Conservation (phyloP, 2,329 filamentous ascomycete genomes). For the Penicillium sp. region DNA sequence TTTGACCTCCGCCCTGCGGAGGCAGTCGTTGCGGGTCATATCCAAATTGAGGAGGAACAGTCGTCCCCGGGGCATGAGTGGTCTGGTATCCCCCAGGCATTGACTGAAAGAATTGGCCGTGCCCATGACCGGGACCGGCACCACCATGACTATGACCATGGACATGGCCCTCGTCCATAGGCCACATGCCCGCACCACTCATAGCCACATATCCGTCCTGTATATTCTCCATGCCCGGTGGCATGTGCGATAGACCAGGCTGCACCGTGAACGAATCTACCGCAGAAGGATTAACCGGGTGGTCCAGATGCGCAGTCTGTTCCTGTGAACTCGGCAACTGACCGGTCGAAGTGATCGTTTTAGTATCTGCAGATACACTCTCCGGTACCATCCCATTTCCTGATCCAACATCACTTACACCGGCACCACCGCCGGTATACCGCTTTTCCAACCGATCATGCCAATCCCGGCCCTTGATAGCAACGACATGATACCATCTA, state of each 20-base stretch:
- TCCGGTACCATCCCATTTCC: slow-evolving; percentile 14
- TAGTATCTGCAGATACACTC: slow-evolving; percentile 23
- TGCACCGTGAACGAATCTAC: slow-evolving; percentile 23
- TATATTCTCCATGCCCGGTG: slow-evolving; percentile 25
- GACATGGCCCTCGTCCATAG: slow-evolving; percentile 24
- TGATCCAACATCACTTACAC: slow-evolving; percentile 5
- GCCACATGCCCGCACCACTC: slow-evolving; percentile 29
- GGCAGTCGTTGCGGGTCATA: slow-evolving; percentile 29
- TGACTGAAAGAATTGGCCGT: slow-evolving; percentile 18
- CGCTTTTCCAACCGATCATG: slow-evolving; percentile 36
- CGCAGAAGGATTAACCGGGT: slow-evolving; percentile 11
- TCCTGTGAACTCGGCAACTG: slow-evolving; percentile 16
- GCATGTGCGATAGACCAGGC: slow-evolving; percentile 20
- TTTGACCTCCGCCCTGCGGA: slow-evolving; percentile 18
- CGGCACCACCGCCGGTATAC: slow-evolving; percentile 15
- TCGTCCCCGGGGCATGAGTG: slow-evolving; percentile 23
- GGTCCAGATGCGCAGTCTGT: slow-evolving; percentile 9
- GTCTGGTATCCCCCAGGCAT: slow-evolving; percentile 26
- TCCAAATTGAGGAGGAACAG: slow-evolving; percentile 29
- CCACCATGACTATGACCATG: slow-evolving; percentile 21
- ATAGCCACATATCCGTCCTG: slow-evolving; percentile 30
- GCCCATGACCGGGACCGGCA: neutral
- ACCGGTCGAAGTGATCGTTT: slow-evolving; percentile 9
- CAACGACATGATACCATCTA: slow-evolving; percentile 40
- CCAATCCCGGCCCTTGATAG: slow-evolving; percentile 39